These are phyloP conservation scores for Usnea hakonensis DNA, from an alignment of 495 filamentous ascomycete species.

Conservation along the genomic window DNA sequence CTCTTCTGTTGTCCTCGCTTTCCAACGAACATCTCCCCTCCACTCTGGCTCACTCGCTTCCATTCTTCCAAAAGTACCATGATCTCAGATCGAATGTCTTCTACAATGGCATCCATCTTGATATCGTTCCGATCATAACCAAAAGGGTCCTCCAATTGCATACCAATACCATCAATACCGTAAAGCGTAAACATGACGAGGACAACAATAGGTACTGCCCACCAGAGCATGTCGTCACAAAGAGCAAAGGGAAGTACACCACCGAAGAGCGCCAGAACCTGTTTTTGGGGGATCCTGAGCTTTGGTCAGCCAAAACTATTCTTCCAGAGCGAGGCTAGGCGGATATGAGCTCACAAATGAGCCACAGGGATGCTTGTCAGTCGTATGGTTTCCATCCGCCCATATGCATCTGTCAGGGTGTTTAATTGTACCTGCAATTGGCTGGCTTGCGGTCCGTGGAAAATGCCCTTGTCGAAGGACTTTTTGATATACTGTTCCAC, in stretches of 20 bases:
- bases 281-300: constrained; percentile 61
- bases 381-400: constrained; percentile 66
- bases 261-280: constrained; percentile 64
- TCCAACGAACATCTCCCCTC: constrained; percentile 26
- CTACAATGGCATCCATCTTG: constrained; percentile 68
- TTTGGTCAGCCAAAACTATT: background rate
- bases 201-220: constrained; percentile 57
- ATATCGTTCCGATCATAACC: constrained; percentile 70
- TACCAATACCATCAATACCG: constrained; percentile 67
- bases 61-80: constrained; percentile 58
- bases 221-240: constrained; percentile 67
- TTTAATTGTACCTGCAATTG: constrained; percentile 58
- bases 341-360: constrained; percentile 46
- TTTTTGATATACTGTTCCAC: constrained; percentile 62
- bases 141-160: constrained; percentile 69
- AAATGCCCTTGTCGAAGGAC: constrained; percentile 51
- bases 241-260: constrained; percentile 68
- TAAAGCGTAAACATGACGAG: constrained; percentile 68
- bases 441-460: constrained; percentile 53
- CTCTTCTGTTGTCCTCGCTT: background rate
- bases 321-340: background rate
- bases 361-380: constrained; percentile 66
- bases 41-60: constrained; percentile 34
- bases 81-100: constrained; percentile 58
- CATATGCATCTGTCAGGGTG: constrained; percentile 55